Percentiles rank a stretch among this genome's conserved stretches.
phyloP scores from a whole-genome alignment of 2,329 filamentous ascomycete genomes.

The Ceratocystis cacaofunesta region DNA sequence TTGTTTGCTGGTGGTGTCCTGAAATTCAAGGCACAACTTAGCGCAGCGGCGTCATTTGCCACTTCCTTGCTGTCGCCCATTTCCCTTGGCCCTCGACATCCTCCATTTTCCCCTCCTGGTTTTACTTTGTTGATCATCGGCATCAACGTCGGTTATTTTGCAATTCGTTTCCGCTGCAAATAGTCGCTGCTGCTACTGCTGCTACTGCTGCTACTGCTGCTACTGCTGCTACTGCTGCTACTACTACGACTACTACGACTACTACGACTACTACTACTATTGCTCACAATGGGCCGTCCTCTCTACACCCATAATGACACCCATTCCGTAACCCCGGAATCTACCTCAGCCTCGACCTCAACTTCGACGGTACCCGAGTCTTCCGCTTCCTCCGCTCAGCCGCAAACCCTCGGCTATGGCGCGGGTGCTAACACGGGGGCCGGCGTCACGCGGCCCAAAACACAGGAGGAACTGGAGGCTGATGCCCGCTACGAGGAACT shows the following conservation, averaged over 20 bases:
- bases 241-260: background rate
- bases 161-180: no score
- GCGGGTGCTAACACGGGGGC: background rate
- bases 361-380: background rate
- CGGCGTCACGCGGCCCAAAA: constrained; percentile 25
- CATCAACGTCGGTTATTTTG: no score
- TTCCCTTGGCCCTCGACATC: background rate
- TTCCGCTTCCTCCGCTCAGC: background rate
- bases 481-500: constrained; percentile 36
- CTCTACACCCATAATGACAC: background rate
- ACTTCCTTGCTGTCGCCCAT: background rate
- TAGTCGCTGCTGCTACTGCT: no score
- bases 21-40: constrained; percentile 2
- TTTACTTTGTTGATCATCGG: background rate
- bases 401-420: background rate
- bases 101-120: background rate
- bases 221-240: background rate
- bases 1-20: constrained; percentile 3
- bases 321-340: background rate
- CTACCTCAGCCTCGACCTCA: background rate
- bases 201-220: no score
- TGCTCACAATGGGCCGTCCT: background rate
- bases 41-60: background rate
- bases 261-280: background rate
- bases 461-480: constrained; percentile 34